Evolutionary conservation across 495 filamentous ascomycete species (phyloP), one percentile per base, ranked within the genome.

Genomic region (Polyplosphaeria fusca): DNA sequence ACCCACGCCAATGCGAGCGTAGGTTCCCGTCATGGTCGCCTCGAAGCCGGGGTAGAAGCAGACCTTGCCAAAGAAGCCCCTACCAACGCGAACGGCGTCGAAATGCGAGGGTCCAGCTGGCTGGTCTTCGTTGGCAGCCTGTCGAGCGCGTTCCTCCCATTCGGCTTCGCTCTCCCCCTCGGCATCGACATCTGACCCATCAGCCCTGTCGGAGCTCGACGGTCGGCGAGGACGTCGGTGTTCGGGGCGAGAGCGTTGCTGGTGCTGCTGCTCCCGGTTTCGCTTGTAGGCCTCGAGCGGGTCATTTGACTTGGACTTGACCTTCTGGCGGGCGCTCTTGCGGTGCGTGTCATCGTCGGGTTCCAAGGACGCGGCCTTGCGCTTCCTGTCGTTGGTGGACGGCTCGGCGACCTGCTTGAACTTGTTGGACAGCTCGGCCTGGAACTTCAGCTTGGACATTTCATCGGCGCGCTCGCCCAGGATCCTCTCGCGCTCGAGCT

Each of bases 21-120:
- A 96, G 71, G 89, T 93, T 43, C 82, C 81, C 32, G 78, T 81
- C 53, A 96, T 85, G 25, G 85, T 79, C 27, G 89, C 78, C 16
- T 91, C 85, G 52, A 99, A 95, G 11, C 85, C 85, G 19, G 93
- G 93, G 57, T 88, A 88, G 74, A 93, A 96, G 74, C 88, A 94
- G 38, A 95, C 85, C 65, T 88, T 81, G 4, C 84, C 84, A 62
- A 97, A 91, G 61, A 87, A 85, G 56, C 74, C 82, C 28, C 94
- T 81, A 19, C 91, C 88, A 54, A 98, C 77, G 53, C 88, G 83
- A 55, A 88, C 79, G 43, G 86, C 83, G 63, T 96, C 86, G 58
- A 94, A 79, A 65, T 98, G 90, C 2, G 78, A 74, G n/a, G 95
- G 76, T 11, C 84, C 82, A 12, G 87, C 83, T 12, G 81, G 85